Evolutionary conservation across 306 rosid genomes (phyloP).

Genomic region (Acacia acuminata): DNA sequence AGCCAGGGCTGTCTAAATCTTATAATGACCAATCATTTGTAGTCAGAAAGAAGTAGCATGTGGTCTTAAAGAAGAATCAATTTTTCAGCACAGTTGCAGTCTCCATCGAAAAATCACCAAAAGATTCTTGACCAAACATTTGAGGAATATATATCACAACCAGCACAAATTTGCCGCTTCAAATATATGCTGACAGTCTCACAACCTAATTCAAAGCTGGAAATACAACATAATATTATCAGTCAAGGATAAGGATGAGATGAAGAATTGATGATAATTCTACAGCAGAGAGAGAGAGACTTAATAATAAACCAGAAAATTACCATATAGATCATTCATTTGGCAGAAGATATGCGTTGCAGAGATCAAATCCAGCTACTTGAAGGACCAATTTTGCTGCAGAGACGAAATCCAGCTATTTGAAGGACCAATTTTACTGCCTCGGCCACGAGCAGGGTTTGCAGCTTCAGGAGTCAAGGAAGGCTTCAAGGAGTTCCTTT

Average conservation of each 20-base stretch:
- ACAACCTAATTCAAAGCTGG: conserved; percentile 45
- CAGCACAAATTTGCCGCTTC: conserved; percentile 54
- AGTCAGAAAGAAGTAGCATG: conserved; percentile 60
- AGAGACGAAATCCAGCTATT: conserved; percentile 87
- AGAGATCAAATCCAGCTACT: conserved; percentile 91
- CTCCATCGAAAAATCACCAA: conserved; percentile 41
- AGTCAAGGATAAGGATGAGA: conserved; percentile 38
- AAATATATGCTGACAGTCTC: conserved; percentile 34
- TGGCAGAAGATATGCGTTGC: conserved; percentile 78
- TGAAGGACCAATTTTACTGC: conserved; percentile 73
- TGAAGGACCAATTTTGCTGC: conserved; percentile 66
- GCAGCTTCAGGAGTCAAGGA: conserved; percentile 59
- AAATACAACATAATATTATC: conserved; percentile 37
- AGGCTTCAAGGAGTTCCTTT: conserved; percentile 64
- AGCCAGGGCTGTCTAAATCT: conserved; percentile 56
- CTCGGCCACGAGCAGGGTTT: conserved; percentile 59
- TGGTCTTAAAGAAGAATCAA: conserved; percentile 53
- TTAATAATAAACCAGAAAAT: conserved; percentile 23
- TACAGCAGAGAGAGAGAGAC: background rate
- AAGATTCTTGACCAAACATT: conserved; percentile 43
- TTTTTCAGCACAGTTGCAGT: conserved; percentile 43
- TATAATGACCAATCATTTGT: conserved; percentile 51
- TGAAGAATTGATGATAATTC: background rate
- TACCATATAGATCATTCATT: conserved; percentile 69
- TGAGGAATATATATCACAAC: conserved; percentile 39